Evolutionary conservation across 768 basidiomycete genomes (phyloP), one percentile per base, ranked within the genome.

Genomic region (Suillus occidentalis): DNA sequence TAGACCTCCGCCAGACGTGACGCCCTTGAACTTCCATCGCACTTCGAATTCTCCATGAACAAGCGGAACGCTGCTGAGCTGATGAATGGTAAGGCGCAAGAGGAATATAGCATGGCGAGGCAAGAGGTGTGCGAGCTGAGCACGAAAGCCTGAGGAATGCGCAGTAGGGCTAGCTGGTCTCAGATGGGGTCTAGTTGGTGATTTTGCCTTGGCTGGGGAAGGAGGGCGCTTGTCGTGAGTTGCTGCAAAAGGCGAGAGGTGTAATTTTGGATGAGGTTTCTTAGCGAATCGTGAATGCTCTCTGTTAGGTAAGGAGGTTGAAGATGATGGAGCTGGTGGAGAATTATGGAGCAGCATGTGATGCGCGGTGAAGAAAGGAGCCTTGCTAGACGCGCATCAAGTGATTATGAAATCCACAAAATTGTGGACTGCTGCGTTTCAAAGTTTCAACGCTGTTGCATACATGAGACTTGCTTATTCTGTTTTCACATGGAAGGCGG

Each of bases 1-100:
- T 39, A 87, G 69, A 4, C 85, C 82, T 36, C 71, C 68, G 71
- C 82, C 78, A 22, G 77, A 66, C 43, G 77, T 78, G 39, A 80
- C 82, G 67, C 86, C 82, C 79, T 87, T 89, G 76, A 92, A 85
- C 75, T 86, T 88, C 90, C 91, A 92, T 25, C 82, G 79, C 6
- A 89, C 83, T 22, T 81, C 86, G 71, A 92, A 91, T 71, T 90
- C 84, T 67, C 91, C 91, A 49, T 80, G 78, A 40, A 91, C 85
- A 64, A 91, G 84, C 0, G 91, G 91, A 0, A 93, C 87, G 68
- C 85, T 89, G 22, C 84, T 81, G 25, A 93, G 82, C 68, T 91
- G 85, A 76, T 91, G 88, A 45, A 92, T 80, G 22, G 80, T 78
- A 49, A 92, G 71, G 13, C 80, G 79, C 36, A 86, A 84, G 62